Conservation (phyloP, 2,329 filamentous ascomycete species). For the Colletotrichum truncatum region DNA sequence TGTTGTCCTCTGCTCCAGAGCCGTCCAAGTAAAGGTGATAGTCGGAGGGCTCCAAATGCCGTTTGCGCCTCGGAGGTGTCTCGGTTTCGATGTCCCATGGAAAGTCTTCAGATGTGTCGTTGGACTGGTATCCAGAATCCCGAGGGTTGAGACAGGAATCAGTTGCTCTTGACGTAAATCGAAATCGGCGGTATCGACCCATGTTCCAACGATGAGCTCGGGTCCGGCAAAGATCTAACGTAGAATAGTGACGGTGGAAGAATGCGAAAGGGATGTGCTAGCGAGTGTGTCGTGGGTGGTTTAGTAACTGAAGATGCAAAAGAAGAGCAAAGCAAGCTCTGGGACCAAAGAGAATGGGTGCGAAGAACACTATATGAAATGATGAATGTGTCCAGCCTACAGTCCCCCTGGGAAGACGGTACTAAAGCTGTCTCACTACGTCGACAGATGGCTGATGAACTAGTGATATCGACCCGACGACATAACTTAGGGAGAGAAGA, state of each 20-base stretch:
- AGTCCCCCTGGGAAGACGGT: background rate
- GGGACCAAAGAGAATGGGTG: background rate
- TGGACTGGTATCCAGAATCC: background rate
- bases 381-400: background rate
- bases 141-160: background rate
- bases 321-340: background rate
- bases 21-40: constrained; percentile 21
- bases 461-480: background rate
- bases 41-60: background rate
- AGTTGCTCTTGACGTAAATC: background rate
- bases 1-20: constrained; percentile 11
- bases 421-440: background rate
- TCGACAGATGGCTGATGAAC: background rate
- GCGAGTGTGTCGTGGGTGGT: background rate
- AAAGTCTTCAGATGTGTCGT: background rate
- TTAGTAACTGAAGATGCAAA: background rate
- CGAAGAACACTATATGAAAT: background rate
- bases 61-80: background rate
- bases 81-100: background rate
- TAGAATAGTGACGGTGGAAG: no score
- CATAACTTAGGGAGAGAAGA: background rate
- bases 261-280: background rate
- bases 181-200: background rate
- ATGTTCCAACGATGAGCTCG: background rate
- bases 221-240: no score